Evolutionary conservation across 768 basidiomycete species (phyloP), one percentile per base, ranked within the genome.

Genomic region (Plicaturopsis crispa): DNA sequence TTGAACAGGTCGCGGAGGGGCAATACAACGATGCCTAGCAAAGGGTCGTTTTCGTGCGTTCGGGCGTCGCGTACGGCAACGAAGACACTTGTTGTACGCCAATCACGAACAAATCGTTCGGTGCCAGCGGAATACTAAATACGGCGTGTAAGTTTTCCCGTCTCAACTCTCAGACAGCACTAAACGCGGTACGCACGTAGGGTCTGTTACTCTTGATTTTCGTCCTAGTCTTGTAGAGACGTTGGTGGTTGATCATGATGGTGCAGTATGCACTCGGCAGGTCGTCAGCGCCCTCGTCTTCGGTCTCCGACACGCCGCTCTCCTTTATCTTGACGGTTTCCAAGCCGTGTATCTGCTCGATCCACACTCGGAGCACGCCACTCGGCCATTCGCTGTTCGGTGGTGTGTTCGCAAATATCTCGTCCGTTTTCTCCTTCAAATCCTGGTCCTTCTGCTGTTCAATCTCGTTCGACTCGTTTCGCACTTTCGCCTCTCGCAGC

Each of bases 11-110:
- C 62, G 19, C 43, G 44, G 10, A 70, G 54, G 0, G 67, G 65
- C 4, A 87, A 64, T 38, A 75, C 69, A 47, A 85, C 72, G 24
- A 86, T 72, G 20, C 86, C 85, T 20, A 87, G 67, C 36, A 87
- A 69, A 1, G 81, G 78, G 50, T 86, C 73, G 32, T 61, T 55
- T 57, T 81, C 78, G 36, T 79, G 71, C 21, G 72, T 49, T 24
- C 72, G 64, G 2, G 65, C 61, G 47, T 84, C 83, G 22, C 77
- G 72, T 12, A 85, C 78, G 12, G 80, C 71, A 20, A 87, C 71
- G 8, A 80, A 65, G 30, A 85, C 67, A 12, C 75, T 70, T 3
- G 81, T 65, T 7, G 62, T 66, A 6, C 59, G 57, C 75, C 75
- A 84, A 48, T 83, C 75, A 3, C 75, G 65, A 20, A 84, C 62